Conservation (phyloP, 805 yeast species). For the Cyberlindnera misumaiensis region DNA sequence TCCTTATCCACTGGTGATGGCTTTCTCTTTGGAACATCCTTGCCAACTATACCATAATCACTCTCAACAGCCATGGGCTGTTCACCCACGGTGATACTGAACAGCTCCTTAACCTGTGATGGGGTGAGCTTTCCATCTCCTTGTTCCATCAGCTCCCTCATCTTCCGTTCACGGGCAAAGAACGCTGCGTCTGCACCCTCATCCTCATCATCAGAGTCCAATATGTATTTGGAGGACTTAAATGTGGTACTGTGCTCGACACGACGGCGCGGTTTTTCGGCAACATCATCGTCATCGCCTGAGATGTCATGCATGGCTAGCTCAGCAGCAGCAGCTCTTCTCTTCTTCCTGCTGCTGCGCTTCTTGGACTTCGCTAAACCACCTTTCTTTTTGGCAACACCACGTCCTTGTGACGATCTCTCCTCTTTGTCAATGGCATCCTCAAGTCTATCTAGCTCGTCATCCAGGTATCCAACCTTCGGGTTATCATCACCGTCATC, state of each 20-base stretch:
- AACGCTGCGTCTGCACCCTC: constrained; percentile 46
- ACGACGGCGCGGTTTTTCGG: background rate
- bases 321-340: constrained; percentile 2
- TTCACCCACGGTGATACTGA: background rate
- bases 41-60: constrained; percentile 1
- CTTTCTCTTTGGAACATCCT: constrained; percentile 3
- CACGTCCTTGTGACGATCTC: constrained; percentile 7
- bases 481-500: constrained; percentile 6
- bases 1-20: background rate
- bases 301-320: constrained; percentile 6
- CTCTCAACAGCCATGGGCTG: background rate
- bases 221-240: constrained; percentile 48
- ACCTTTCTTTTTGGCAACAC: constrained; percentile 20
- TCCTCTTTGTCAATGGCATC: constrained; percentile 10
- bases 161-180: constrained; percentile 47
- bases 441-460: constrained; percentile 14
- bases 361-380: constrained; percentile 2
- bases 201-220: constrained; percentile 59
- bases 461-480: constrained; percentile 13
- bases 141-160: constrained; percentile 29
- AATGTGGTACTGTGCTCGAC: constrained; percentile 1
- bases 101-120: constrained; percentile 10
- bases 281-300: constrained; percentile 17
- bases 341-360: constrained; percentile 10
- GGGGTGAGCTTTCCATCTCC: constrained; percentile 12